Percentiles rank a stretch among this genome's conserved stretches.
Conservation (phyloP, 495 filamentous ascomycete genomes). For the Xylaria acuta region DNA sequence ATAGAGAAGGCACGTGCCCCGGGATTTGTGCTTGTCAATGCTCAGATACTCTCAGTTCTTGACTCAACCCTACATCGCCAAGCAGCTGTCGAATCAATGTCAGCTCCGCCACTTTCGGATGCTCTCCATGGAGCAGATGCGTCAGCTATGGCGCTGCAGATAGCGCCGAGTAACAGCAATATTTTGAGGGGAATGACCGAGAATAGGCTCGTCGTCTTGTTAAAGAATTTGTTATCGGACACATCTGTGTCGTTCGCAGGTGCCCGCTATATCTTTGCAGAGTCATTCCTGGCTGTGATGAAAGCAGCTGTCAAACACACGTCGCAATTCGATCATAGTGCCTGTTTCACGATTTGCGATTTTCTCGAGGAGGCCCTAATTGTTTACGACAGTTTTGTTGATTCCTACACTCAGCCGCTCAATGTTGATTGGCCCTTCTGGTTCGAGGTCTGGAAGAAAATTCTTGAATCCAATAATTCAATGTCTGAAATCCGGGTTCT, state of each 20-base stretch:
- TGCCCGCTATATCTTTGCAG: constrained; percentile 74
- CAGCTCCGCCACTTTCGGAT: constrained; percentile 75
- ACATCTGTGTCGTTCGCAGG: constrained; percentile 46
- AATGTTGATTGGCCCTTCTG: constrained; percentile 87
- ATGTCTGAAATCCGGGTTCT: constrained; percentile 92
- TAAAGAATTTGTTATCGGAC: constrained; percentile 79
- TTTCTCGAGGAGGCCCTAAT: constrained; percentile 79
- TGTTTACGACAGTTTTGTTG: constrained; percentile 43
- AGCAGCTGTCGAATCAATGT: constrained; percentile 56
- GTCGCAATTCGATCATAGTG: constrained; percentile 83
- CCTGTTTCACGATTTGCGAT: constrained; percentile 91
- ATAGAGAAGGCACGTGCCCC: constrained; percentile 74
- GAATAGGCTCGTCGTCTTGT: constrained; percentile 84
- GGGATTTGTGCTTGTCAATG: constrained; percentile 82
- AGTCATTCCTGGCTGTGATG: constrained; percentile 76
- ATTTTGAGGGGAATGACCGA: constrained; percentile 85
- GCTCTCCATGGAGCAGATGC: constrained; percentile 76
- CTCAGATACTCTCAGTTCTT: constrained; percentile 80
- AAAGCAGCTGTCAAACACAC: constrained; percentile 76
- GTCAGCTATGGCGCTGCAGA: constrained; percentile 68
- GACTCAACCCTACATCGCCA: constrained; percentile 86
- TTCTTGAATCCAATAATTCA: constrained; percentile 88
- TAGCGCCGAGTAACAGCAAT: constrained; percentile 65
- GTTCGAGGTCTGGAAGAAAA: constrained; percentile 81
- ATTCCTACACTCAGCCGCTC: constrained; percentile 42